phyloP scores from a whole-genome alignment of 257 asterid species.

The Solanum sejunctum region DNA sequence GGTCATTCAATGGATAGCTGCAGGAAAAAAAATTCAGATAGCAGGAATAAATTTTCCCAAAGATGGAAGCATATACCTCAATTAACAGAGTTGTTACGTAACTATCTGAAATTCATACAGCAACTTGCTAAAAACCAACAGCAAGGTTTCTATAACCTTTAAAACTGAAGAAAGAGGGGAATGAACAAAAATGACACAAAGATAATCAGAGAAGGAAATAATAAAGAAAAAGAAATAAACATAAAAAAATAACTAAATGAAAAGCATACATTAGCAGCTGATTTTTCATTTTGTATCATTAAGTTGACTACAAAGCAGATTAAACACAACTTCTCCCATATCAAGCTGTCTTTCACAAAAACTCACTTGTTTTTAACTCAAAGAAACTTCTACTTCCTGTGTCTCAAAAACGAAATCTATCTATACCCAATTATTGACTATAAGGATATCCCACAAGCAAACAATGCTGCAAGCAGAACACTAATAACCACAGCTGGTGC shows the following conservation, averaged over 20 bases:
- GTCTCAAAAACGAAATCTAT: not conserved
- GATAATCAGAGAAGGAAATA: not conserved
- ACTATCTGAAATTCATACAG: not conserved
- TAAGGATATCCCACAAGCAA: not conserved
- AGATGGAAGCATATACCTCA: not conserved
- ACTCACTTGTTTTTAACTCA: not conserved
- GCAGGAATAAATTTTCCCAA: not conserved
- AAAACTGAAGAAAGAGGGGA: not conserved
- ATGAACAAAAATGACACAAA: not conserved
- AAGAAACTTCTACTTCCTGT: not conserved
- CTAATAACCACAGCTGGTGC: not conserved
- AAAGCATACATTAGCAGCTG: not conserved
- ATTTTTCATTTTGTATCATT: not conserved
- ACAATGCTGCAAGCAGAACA: not conserved
- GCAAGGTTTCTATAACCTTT: not conserved
- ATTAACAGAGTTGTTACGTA: not conserved
- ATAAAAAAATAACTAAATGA: not conserved
- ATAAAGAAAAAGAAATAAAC: not conserved
- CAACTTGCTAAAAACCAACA: not conserved
- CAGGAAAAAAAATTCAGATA: constrained; percentile 1
- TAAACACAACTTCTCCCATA: not conserved
- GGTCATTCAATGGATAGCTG: constrained; percentile 97
- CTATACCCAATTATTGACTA: not conserved
- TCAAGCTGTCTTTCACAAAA: not conserved
- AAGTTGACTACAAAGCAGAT: not conserved